Base-by-base conservation (phyloP, 495 filamentous ascomycete species). In the Penicillium silybi region DNA sequence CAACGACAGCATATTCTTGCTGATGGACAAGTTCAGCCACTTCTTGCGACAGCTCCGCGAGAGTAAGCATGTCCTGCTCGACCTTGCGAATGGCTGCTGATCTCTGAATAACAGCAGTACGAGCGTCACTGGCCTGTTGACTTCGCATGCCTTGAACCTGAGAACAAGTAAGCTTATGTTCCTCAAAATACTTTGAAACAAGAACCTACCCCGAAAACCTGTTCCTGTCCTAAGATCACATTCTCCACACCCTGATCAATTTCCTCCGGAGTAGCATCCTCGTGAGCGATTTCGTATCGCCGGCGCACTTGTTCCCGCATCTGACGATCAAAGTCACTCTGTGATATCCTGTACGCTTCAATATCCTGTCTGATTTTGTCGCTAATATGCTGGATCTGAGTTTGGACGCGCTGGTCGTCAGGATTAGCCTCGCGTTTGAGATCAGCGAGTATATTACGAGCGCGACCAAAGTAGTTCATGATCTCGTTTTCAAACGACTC, bases 31-130 rank as follows among this genome's bases (percentile, higher is more conserved):
- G 70, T 18, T 77, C 76, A 39, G 90, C 83, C 70, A 92, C 83
- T 53, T 92, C 85, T 53, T 84, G 75, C 71, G 91, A 89, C 8
- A 95, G 72, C 58, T 89, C 77, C 9, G 82, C 77, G 17, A 95
- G 76, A 63, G 91, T 85, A 15, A 84, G 80, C 66, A 95, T 80
- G 57, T 86, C 82, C 49, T 76, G 70, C 72, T 91, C 87, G 54
- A 95, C 90, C 68, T 87, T 84, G 66, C 87, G 82, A 58, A 95
- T 85, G 18, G 85, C 87, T 32, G 82, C 81, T 66, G 92, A 88
- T 50, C 90, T 82, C 53, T 84, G 79, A 63, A 83, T 71, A 47
- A 92, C 87, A 43, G 82, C 83, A 43, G 74, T 75, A 39, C 91
- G 74, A 26, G 84, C 83, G 2, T 79, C 75, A 13, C 10, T 41